Conservation (phyloP, 495 filamentous ascomycete genomes). For the Aspergillus sparsus region DNA sequence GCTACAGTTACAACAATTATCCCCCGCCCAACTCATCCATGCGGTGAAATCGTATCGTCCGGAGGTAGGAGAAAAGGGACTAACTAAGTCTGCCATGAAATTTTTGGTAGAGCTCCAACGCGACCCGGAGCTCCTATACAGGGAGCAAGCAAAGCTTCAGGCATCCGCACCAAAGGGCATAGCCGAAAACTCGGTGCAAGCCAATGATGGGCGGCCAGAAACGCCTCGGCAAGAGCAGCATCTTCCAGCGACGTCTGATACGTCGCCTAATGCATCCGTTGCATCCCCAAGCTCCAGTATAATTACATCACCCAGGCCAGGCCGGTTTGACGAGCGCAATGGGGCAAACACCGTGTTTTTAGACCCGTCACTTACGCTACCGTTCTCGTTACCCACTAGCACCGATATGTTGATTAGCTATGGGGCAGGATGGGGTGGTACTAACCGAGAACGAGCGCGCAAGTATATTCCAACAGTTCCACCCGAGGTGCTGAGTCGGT, state of each 20-base stretch:
- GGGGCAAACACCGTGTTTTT: conserved; percentile 62
- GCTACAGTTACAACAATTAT: conserved; percentile 81
- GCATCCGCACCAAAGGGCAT: conserved; percentile 31
- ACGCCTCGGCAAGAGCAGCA: conserved; percentile 49
- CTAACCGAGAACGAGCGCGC: conserved; percentile 85
- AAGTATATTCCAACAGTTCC: conserved; percentile 98
- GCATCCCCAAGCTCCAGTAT: conserved; percentile 32
- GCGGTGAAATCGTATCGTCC: conserved; percentile 88
- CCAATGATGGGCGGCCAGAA: conserved; percentile 41
- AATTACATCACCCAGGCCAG: conserved; percentile 27
- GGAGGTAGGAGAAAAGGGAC: conserved; percentile 91
- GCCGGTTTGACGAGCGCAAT: conserved; percentile 37
- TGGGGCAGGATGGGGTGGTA: conserved; percentile 89
- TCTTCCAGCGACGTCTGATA: conserved; percentile 29
- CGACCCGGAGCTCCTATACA: conserved; percentile 50
- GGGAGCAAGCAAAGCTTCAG: conserved; percentile 40
- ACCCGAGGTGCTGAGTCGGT: conserved; percentile 85
- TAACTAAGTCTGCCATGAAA: conserved; percentile 83
- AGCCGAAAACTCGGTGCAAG: conserved; percentile 22
- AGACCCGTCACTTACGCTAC: conserved; percentile 88
- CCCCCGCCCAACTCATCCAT: conserved; percentile 87
- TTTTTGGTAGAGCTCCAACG: conserved; percentile 80
- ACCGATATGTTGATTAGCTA: conserved; percentile 97
- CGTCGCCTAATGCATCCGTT: conserved; percentile 25
- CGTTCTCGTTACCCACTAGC: conserved; percentile 90